Percentiles rank a stretch among this genome's conserved stretches.
Evolutionary conservation across 2,329 filamentous ascomycete genomes (phyloP).

Genomic region (Exophiala sp.): DNA sequence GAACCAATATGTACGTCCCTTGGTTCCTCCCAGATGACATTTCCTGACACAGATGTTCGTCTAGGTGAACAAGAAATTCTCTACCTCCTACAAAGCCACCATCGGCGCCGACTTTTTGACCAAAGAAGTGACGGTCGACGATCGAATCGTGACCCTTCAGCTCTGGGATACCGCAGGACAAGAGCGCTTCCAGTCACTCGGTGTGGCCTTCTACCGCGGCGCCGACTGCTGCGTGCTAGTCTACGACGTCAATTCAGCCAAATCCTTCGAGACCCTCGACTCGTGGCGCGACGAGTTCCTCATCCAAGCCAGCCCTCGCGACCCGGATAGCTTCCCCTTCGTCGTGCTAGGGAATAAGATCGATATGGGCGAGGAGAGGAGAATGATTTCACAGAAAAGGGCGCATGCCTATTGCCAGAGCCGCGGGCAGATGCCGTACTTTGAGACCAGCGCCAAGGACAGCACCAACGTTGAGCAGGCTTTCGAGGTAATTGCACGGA

Average conservation of each 20-base stretch:
- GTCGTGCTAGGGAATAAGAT: constrained; percentile 99
- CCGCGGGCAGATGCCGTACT: constrained; percentile 96
- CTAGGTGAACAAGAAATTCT: constrained; percentile 99
- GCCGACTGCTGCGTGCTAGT: constrained; percentile 97
- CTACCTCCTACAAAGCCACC: constrained; percentile 98
- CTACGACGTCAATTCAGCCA: constrained; percentile 98
- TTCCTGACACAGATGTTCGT: constrained; percentile 2
- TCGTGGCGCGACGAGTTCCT: constrained; percentile 98
- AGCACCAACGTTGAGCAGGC: constrained; percentile 95
- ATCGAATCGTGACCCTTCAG: constrained; percentile 98
- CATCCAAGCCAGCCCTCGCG: constrained; percentile 92
- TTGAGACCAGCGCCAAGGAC: constrained; percentile 98
- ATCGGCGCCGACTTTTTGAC: constrained; percentile 98
- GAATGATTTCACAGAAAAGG: constrained; percentile 92
- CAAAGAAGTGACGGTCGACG: constrained; percentile 95
- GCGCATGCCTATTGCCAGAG: constrained; percentile 97
- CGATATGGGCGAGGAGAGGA: constrained; percentile 95
- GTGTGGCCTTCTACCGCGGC: constrained; percentile 94
- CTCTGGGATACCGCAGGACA: constrained; percentile 98
- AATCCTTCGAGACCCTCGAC: constrained; percentile 97
- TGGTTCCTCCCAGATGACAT: neutral
- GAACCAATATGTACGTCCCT: constrained; percentile 95
- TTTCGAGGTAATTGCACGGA: constrained; percentile 88
- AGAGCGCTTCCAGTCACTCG: constrained; percentile 94
- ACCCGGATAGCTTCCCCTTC: constrained; percentile 96